Evolutionary conservation across 1,139 yeast species (phyloP).

Genomic region (Groenewaldozyma auringiensis): DNA sequence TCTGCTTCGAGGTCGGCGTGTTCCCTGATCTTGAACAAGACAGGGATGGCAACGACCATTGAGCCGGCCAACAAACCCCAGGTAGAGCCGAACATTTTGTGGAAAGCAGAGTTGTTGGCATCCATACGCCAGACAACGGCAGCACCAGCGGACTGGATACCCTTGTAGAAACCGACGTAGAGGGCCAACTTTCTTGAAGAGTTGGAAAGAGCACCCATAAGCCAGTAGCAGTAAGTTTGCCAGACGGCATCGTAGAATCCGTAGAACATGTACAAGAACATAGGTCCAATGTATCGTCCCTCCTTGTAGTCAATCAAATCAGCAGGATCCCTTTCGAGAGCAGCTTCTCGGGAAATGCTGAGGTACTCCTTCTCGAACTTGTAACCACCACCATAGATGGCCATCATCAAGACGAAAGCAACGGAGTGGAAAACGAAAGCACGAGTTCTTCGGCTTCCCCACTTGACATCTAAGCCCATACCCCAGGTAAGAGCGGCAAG

Average conservation of each 20-base stretch:
- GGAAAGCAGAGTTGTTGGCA: constrained; percentile 37
- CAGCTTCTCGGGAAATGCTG: constrained; percentile 30
- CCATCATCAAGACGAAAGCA: constrained; percentile 38
- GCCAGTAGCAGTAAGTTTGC: constrained; percentile 52
- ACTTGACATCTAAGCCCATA: constrained; percentile 38
- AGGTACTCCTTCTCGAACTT: constrained; percentile 39
- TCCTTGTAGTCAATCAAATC: constrained; percentile 34
- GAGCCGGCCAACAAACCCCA: constrained; percentile 53
- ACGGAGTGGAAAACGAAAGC: constrained; percentile 42
- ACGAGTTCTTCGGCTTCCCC: constrained; percentile 38
- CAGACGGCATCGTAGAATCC: constrained; percentile 53
- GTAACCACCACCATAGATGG: constrained; percentile 55
- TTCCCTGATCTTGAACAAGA: constrained; percentile 40
- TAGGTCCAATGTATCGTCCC: constrained; percentile 44
- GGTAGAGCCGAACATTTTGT: constrained; percentile 43
- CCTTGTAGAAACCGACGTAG: constrained; percentile 57
- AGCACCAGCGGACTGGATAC: constrained; percentile 57
- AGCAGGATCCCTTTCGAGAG: constrained; percentile 4
- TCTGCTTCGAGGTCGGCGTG: constrained; percentile 38
- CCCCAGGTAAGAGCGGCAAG: constrained; percentile 48
- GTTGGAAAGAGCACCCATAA: constrained; percentile 51
- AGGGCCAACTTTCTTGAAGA: constrained; percentile 50
- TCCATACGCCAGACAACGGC: constrained; percentile 58
- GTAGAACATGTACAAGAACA: constrained; percentile 55
- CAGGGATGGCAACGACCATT: constrained; percentile 37